Evolutionary conservation across 2,329 filamentous ascomycete genomes (phyloP), one percentile per base, ranked within the genome.

Genomic region (Colletotrichum sp.): DNA sequence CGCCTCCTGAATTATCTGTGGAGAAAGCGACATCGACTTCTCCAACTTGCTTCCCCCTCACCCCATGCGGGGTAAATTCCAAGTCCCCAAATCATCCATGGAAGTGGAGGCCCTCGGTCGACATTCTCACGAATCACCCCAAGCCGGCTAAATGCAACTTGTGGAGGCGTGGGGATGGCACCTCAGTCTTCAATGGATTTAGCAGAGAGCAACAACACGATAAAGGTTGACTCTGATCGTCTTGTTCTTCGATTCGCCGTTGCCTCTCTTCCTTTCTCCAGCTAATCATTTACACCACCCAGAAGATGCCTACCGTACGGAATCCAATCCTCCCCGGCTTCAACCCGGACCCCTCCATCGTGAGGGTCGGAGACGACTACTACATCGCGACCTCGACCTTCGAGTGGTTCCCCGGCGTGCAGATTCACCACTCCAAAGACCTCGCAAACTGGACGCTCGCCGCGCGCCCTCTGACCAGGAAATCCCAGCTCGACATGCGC

Each of bases 251-350:
- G 0, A 10, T 10, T n/a, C 7, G 1, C 13, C 2, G 1, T 32
- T 49, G 39, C 9, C 3, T 26, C 4, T 12, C n/a, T 26, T 2
- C 28, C 6, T 28, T 10, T 24, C 21, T n/a, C 10, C 2, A 21
- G n/a, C 32, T 24, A 28, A 1, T 8, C 2, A 63, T 2, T 28
- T 6, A n/a, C 28, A n/a, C 0, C 9, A 16, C 36, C 26, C 7
- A 13, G n/a, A 83, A 12, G 68, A 91, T 89, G 89, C 88, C 86
- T 55, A 83, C 82, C 13, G 81, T 90, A 49, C 86, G 85, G 73
- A 92, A 91, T 76, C 89, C 89, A 12, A 90, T 91, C 79, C 86
- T 91, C 26, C 89, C 89, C 18, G 89, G 89, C 36, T 91, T 91
- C 83, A 89, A 91, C 80, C 84, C 89, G 52, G 89, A 91, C 81